A percentile compares a stretch with the other conserved stretches of the same genome.
Conservation (phyloP, 2,329 filamentous ascomycete species). For the Aspergillus brasiliensis region DNA sequence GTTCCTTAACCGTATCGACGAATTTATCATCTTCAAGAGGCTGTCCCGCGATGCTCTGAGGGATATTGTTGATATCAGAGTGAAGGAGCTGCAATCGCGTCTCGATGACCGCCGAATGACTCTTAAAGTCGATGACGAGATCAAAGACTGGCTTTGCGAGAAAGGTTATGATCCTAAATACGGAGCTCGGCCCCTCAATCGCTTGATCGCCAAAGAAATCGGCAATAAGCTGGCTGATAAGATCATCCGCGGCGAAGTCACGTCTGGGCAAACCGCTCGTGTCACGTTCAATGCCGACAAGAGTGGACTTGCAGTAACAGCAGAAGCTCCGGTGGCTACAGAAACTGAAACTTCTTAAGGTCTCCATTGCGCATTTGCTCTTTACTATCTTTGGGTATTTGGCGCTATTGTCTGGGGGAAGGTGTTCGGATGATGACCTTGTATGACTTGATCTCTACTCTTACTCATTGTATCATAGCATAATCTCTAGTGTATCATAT, state of each 20-base stretch:
- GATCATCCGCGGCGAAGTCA: conserved; percentile 84
- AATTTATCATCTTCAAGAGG: conserved; percentile 94
- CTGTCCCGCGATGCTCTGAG: conserved; percentile 75
- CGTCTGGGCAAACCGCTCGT: conserved; percentile 70
- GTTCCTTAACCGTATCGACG: conserved; percentile 94
- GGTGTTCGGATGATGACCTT: conserved; percentile 8
- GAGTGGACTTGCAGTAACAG: conserved; percentile 57
- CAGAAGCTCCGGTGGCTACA: conserved; percentile 18
- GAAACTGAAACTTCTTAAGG: conserved; percentile 14
- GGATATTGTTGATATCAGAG: conserved; percentile 90
- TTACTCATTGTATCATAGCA: conserved; percentile 15
- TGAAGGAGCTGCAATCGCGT: conserved; percentile 78
- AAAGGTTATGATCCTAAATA: conserved; percentile 89
- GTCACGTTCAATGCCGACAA: conserved; percentile 68
- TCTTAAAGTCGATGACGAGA: conserved; percentile 69
- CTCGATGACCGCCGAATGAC: conserved; percentile 84
- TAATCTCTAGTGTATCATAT: conserved; percentile 17
- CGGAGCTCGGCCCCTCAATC: conserved; percentile 86
- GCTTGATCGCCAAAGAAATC: conserved; percentile 87
- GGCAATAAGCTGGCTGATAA: conserved; percentile 85
- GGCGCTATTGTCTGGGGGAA: neutral
- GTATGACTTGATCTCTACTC: conserved; percentile 2
- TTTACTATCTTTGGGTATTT: neutral
- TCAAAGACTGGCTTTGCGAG: conserved; percentile 84
- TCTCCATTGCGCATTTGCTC: neutral